phyloP scores from a whole-genome alignment of 2,329 filamentous ascomycete species.

The Xylariaceae sp. region DNA sequence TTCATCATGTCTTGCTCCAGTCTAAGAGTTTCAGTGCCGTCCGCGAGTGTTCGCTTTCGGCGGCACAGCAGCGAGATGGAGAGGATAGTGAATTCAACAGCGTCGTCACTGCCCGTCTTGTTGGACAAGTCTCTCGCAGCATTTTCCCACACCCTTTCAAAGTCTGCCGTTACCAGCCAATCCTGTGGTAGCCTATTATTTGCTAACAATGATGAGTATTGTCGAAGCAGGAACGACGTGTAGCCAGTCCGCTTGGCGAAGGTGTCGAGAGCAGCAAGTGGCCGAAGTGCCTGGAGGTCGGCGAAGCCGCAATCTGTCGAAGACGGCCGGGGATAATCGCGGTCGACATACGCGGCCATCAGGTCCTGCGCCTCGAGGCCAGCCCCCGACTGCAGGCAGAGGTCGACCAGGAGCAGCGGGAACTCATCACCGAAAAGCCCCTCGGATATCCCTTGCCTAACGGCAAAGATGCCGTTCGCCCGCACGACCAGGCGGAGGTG shows the following conservation, averaged over 20 bases:
- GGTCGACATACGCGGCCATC: constrained; percentile 26
- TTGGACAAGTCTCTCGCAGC: constrained; percentile 29
- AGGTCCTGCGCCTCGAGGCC: constrained; percentile 34
- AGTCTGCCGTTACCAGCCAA: constrained; percentile 37
- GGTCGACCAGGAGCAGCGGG: constrained; percentile 30
- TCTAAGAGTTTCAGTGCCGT: constrained; percentile 6
- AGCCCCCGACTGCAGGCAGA: constrained; percentile 31
- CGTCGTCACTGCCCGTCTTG: constrained; percentile 23
- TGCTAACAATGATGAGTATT: constrained; percentile 29
- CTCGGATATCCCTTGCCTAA: constrained; percentile 34
- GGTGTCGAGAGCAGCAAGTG: constrained; percentile 27
- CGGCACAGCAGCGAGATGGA: constrained; percentile 26
- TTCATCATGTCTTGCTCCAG: constrained; percentile 14
- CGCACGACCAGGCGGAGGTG: constrained; percentile 37
- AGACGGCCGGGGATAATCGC: constrained; percentile 28
- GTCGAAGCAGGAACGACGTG: constrained; percentile 28
- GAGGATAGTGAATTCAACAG: constrained; percentile 27
- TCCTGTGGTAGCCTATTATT: constrained; percentile 28
- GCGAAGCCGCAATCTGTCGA: constrained; percentile 24
- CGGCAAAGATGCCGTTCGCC: constrained; percentile 36
- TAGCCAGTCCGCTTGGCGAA: constrained; percentile 26
- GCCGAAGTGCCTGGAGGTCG: constrained; percentile 18
- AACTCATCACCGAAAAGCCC: constrained; percentile 35
- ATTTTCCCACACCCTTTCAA: constrained; percentile 33
- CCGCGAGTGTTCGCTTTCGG: constrained; percentile 9